A percentile compares a stretch with the other conserved stretches of the same genome.
Conservation (phyloP, 73 alveolate species). For the Paramecium primaurelia region DNA sequence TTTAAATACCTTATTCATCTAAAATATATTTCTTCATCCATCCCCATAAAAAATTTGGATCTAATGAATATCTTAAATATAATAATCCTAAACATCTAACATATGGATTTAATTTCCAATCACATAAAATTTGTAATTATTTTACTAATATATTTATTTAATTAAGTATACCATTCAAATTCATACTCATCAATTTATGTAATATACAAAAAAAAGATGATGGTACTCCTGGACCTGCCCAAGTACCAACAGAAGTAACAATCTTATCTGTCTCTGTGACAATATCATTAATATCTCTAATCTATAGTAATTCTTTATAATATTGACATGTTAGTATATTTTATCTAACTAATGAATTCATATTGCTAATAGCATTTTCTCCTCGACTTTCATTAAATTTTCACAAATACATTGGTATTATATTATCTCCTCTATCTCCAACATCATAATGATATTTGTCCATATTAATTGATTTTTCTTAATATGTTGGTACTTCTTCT, state of each 20-base stretch:
- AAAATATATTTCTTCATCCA: slow-evolving; percentile 68
- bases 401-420: neutral
- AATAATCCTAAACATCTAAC: slow-evolving; percentile 77
- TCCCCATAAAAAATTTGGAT: slow-evolving; percentile 77
- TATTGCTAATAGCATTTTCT: slow-evolving; percentile 44
- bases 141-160: neutral
- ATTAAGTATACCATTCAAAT: slow-evolving; percentile 60
- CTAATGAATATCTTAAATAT: slow-evolving; percentile 74
- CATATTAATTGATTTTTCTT: neutral
- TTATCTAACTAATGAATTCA: slow-evolving; percentile 73
- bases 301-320: slow-evolving; percentile 73
- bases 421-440: slow-evolving; percentile 41
- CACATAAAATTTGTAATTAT: slow-evolving; percentile 62
- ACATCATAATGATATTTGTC: slow-evolving; percentile 19
- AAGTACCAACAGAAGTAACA: slow-evolving; percentile 78
- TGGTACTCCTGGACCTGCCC: slow-evolving; percentile 86
- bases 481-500: neutral
- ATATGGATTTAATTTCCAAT: slow-evolving; percentile 62
- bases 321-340: slow-evolving; percentile 69
- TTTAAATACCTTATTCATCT: slow-evolving; percentile 62
- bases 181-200: slow-evolving; percentile 72
- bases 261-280: slow-evolving; percentile 74
- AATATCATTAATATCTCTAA: slow-evolving; percentile 70
- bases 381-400: neutral
- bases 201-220: slow-evolving; percentile 83